Conservation (phyloP, 192 early-diverging fungal genomes). For the Globomyces pollinis-pini region DNA sequence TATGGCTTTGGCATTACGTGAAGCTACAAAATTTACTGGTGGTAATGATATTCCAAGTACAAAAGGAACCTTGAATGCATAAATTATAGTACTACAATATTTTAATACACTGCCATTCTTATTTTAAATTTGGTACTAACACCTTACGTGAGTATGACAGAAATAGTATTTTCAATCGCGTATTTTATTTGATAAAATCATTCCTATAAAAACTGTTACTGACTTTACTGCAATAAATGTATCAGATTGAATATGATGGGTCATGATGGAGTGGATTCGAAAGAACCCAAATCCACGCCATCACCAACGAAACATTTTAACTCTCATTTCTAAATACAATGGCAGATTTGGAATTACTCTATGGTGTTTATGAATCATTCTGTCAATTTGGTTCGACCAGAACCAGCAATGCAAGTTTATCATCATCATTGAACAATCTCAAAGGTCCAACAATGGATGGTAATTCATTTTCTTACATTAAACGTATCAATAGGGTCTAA, state of each 20-base stretch:
- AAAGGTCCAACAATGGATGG: constrained; percentile 31
- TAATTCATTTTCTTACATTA: constrained; percentile 24
- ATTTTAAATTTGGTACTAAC: no score
- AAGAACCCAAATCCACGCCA: no score
- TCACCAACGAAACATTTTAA: no score
- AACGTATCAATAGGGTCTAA: no score
- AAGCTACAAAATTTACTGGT: constrained; percentile 80
- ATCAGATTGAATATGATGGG: no score
- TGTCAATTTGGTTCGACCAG: constrained; percentile 32
- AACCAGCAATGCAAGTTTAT: constrained; percentile 16
- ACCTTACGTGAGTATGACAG: no score
- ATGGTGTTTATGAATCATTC: constrained; percentile 26
- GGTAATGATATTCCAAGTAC: constrained; percentile 87
- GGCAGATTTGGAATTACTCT: constrained; percentile 25
- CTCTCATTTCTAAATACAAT: background rate
- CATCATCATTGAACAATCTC: constrained; percentile 10
- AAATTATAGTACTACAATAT: no score
- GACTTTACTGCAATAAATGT: no score
- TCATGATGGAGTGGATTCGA: no score
- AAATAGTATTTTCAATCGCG: no score
- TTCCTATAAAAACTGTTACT: no score
- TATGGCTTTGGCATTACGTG: constrained; percentile 83
- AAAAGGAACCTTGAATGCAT: constrained; percentile 65
- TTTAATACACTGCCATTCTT: background rate
- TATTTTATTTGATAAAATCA: no score